Evolutionary conservation across 768 basidiomycete genomes (phyloP).

Genomic region (Termitomyces sp.): DNA sequence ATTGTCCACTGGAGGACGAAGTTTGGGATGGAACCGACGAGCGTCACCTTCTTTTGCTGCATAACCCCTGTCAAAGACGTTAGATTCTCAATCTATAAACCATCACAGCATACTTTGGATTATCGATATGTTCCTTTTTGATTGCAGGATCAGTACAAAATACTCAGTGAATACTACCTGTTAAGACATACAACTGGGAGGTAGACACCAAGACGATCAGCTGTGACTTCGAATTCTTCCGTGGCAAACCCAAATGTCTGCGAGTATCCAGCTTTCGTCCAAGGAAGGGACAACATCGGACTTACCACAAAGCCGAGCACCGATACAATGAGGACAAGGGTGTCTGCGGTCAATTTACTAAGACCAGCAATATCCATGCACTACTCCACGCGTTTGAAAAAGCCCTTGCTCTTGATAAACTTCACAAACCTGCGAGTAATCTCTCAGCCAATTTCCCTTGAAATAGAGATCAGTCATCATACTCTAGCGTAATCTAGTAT

Average conservation of each 20-base stretch:
- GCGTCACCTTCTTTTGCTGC: slow-evolving; percentile 67
- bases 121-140: slow-evolving; percentile 67
- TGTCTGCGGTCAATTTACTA: slow-evolving; percentile 59
- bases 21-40: slow-evolving; percentile 60
- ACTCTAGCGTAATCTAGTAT: not conserved
- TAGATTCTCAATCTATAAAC: not conserved
- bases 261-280: not conserved
- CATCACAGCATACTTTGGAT: slow-evolving; percentile 49
- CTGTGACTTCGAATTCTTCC: slow-evolving; percentile 65
- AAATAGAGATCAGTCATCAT: not conserved
- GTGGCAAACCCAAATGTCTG: slow-evolving; percentile 63
- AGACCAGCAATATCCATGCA: slow-evolving; percentile 71
- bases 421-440: slow-evolving; percentile 52
- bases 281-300: not conserved
- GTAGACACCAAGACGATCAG: slow-evolving; percentile 71
- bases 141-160: not conserved
- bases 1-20: slow-evolving; percentile 69
- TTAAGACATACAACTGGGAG: slow-evolving; percentile 48
- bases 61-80: slow-evolving; percentile 44
- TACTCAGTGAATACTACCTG: not conserved
- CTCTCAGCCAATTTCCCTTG: slow-evolving; percentile 65
- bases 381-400: slow-evolving; percentile 18
- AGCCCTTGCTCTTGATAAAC: not conserved
- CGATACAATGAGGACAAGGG: slow-evolving; percentile 52
- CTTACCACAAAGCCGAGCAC: slow-evolving; percentile 53